Base-by-base conservation (phyloP, 192 early-diverging fungal species). In the Funneliformis mosseae region DNA sequence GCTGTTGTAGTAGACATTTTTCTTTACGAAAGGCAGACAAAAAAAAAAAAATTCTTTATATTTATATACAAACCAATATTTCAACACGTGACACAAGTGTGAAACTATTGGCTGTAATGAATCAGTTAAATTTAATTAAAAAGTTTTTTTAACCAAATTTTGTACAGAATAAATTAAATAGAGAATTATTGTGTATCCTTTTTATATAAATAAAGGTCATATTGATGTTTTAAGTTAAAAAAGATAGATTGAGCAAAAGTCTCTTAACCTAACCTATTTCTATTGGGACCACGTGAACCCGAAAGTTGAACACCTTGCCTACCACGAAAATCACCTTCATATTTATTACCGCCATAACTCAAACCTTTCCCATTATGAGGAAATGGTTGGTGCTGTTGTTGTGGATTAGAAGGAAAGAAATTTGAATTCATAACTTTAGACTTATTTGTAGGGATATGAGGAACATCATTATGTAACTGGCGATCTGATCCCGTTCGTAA, bases 401-500 rank as follows among this genome's bases (percentile, higher is more conserved):
- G 50, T 6, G 16, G 7, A 55, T 16, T n/a, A 27, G 72, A 12
- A 74, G 61, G 61, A 64, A 33, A 33, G 33, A 33, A 33, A n/a
- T 66, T 66, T 66, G 76, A 62, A 66, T 62, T 66, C 11, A 66
- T 23, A 66, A 43, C 48, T 64, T 62, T 77, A 16, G 76, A 62
- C 14, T 62, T 77, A 46, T 62, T 66, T 45, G 33, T 42, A 41
- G 27, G 69, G 12, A 41, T 70, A 21, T 67, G 64, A 16, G 33
- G 14, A 70, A 39, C 11, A 8, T 39, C 41, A 33, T 33, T 33
- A 33, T 33, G 33, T 33, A 33, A 33, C 33, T 33, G 33, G 3
- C 33, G 4, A 70, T 16, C 10, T 48, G 4, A 12, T 48, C 25
- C 45, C 5, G 11, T 45, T 73, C 71, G 43, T 48, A 28, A 46